Conservation (phyloP, 2,329 filamentous ascomycete species). For the Dryadomyces sulphureus region DNA sequence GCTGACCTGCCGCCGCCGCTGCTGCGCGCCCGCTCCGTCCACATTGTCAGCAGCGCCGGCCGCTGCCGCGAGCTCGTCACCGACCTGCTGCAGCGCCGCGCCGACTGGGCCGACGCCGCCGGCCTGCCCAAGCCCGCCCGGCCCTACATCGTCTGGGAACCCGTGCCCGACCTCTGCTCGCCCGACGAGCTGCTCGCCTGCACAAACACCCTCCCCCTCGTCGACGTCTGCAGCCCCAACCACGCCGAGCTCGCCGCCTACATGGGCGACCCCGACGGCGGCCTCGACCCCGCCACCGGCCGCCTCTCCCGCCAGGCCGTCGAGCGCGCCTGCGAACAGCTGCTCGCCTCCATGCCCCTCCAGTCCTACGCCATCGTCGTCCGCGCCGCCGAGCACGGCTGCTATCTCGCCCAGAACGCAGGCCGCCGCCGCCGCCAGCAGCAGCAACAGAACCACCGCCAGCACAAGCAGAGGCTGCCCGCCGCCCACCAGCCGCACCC, state of each 20-base stretch:
- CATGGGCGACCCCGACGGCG: slow-evolving; percentile 49
- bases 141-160: slow-evolving; percentile 86
- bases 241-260: slow-evolving; percentile 77
- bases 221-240: slow-evolving; percentile 63
- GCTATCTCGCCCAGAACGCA: slow-evolving; percentile 46
- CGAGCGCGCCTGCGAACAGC: slow-evolving; percentile 46
- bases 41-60: slow-evolving; percentile 69
- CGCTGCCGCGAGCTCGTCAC: slow-evolving; percentile 64
- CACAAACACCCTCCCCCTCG: slow-evolving; percentile 45
- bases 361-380: slow-evolving; percentile 53
- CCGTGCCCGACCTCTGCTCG: slow-evolving; percentile 75
- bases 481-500: not conserved
- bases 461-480: not conserved
- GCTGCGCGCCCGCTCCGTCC: slow-evolving; percentile 62
- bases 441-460: slow-evolving; percentile 11
- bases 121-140: slow-evolving; percentile 16
- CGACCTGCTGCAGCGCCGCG: slow-evolving; percentile 46
- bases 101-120: slow-evolving; percentile 7
- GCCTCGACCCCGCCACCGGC: slow-evolving; percentile 38
- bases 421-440: slow-evolving; percentile 21
- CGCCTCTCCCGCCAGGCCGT: slow-evolving; percentile 35
- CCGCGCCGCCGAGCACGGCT: slow-evolving; percentile 57
- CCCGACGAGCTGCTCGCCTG: slow-evolving; percentile 51
- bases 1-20: slow-evolving; percentile 52
- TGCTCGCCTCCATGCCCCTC: slow-evolving; percentile 48